phyloP scores from a whole-genome alignment of 1,284 basidiomycete genomes.

The Marasmius sp. region DNA sequence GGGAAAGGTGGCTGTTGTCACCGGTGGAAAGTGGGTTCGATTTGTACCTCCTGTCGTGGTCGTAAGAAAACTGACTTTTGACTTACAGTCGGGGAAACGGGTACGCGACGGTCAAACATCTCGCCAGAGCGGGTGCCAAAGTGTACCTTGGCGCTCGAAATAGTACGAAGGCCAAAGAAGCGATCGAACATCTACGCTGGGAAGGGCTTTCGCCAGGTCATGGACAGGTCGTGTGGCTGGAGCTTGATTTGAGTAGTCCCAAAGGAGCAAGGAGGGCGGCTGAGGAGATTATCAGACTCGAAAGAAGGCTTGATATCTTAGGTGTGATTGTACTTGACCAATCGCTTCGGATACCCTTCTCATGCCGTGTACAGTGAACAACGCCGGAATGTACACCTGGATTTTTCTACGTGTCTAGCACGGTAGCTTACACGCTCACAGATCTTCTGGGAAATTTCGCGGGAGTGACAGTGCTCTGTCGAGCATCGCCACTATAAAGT shows the following conservation, averaged over 20 bases:
- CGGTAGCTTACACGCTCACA: not conserved
- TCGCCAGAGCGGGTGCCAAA: slow-evolving; percentile 43
- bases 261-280: slow-evolving; percentile 38
- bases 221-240: slow-evolving; percentile 42
- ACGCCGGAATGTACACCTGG: not conserved
- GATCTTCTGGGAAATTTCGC: not conserved
- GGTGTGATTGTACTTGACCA: not conserved
- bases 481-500: not conserved
- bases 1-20: slow-evolving; percentile 41
- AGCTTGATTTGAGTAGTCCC: slow-evolving; percentile 47
- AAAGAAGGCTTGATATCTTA: slow-evolving; percentile 33
- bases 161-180: slow-evolving; percentile 34
- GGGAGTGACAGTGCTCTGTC: not conserved
- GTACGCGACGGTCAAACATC: slow-evolving; percentile 40
- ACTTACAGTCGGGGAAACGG: slow-evolving; percentile 39
- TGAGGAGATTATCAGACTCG: slow-evolving; percentile 26
- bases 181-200: slow-evolving; percentile 34
- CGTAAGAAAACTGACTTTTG: not conserved
- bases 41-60: not conserved
- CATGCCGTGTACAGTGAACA: not conserved
- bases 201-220: slow-evolving; percentile 34
- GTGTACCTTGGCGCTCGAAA: slow-evolving; percentile 44
- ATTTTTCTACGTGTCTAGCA: not conserved
- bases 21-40: slow-evolving; percentile 39
- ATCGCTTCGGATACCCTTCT: not conserved